These are phyloP conservation scores for Boletales sp. DNA, from an alignment of 768 basidiomycete species.

Conservation along the genomic window DNA sequence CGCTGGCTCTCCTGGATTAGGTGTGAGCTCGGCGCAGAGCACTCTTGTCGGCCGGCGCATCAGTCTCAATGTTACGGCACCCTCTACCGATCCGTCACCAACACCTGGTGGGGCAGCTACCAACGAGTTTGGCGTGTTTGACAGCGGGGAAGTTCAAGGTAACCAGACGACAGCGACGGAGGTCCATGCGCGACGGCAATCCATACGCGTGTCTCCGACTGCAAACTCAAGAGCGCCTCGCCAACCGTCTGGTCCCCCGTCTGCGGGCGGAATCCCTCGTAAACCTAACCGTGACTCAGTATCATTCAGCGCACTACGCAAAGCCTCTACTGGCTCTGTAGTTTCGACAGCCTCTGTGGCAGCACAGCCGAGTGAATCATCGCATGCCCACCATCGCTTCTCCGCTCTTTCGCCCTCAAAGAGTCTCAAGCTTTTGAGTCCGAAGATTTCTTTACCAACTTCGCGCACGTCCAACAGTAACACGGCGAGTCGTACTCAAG, in stretches of 20 bases:
- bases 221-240: conserved; percentile 60
- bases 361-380: conserved; percentile 37
- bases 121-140: conserved; percentile 83
- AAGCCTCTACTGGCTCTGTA: conserved; percentile 81
- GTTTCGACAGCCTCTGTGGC: conserved; percentile 59
- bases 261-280: conserved; percentile 48
- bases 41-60: conserved; percentile 56
- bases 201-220: conserved; percentile 65
- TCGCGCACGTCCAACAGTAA: conserved; percentile 46
- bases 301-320: conserved; percentile 73
- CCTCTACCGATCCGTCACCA: conserved; percentile 67
- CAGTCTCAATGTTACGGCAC: conserved; percentile 57
- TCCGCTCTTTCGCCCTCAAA: conserved; percentile 84
- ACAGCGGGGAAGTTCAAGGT: conserved; percentile 50
- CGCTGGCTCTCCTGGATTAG: conserved; percentile 65
- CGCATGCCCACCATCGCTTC: conserved; percentile 59
- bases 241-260: conserved; percentile 50
- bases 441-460: conserved; percentile 65
- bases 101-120: conserved; percentile 41
- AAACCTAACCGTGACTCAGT: conserved; percentile 78
- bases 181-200: conserved; percentile 45
- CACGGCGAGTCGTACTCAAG: conserved; percentile 43
- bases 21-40: conserved; percentile 50
- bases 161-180: conserved; percentile 36
- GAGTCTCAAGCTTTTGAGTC: conserved; percentile 74